Conservation (phyloP, 1,139 yeast species). For the Magnusiomyces ingens region DNA sequence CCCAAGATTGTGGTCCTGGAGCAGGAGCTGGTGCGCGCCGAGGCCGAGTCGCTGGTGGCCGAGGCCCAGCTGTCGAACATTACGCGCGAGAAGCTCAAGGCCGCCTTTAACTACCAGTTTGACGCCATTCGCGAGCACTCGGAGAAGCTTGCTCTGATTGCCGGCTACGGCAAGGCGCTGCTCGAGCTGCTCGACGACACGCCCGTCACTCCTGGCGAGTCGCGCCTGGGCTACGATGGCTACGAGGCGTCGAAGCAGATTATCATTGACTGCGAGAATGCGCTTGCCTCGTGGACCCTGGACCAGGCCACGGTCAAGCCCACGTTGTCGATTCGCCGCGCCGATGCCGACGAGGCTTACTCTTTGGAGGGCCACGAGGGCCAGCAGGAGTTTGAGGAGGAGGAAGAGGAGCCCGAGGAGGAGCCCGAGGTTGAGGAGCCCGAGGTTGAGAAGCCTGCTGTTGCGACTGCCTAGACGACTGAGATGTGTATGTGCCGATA, state of each 20-base stretch:
- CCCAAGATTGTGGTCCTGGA: slow-evolving; percentile 92
- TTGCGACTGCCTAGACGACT: not conserved
- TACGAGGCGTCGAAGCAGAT: slow-evolving; percentile 98
- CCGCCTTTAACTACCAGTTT: slow-evolving; percentile 94
- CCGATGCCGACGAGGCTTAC: slow-evolving; percentile 12
- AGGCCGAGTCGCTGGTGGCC: slow-evolving; percentile 96
- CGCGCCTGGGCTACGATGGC: slow-evolving; percentile 97
- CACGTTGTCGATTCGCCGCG: slow-evolving; percentile 56
- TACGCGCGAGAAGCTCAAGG: slow-evolving; percentile 95
- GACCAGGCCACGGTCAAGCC: slow-evolving; percentile 96
- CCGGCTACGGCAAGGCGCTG: slow-evolving; percentile 97
- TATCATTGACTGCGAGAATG: slow-evolving; percentile 93
- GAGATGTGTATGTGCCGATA: too few relatives aligned
- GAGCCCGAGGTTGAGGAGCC: slow-evolving; percentile 4
- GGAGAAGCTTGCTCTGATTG: slow-evolving; percentile 92
- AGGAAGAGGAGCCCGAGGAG: slow-evolving; percentile 13
- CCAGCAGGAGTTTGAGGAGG: slow-evolving; percentile 39
- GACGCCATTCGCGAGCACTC: slow-evolving; percentile 94
- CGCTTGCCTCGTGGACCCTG: slow-evolving; percentile 93
- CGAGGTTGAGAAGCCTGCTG: not conserved
- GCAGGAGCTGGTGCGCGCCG: slow-evolving; percentile 97
- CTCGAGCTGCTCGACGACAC: slow-evolving; percentile 92
- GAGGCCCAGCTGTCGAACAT: slow-evolving; percentile 98
- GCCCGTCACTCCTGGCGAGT: slow-evolving; percentile 98
- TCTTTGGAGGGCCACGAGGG: slow-evolving; percentile 7